Conservation (phyloP, 2,329 filamentous ascomycete species). For the Orbilia quercus region DNA sequence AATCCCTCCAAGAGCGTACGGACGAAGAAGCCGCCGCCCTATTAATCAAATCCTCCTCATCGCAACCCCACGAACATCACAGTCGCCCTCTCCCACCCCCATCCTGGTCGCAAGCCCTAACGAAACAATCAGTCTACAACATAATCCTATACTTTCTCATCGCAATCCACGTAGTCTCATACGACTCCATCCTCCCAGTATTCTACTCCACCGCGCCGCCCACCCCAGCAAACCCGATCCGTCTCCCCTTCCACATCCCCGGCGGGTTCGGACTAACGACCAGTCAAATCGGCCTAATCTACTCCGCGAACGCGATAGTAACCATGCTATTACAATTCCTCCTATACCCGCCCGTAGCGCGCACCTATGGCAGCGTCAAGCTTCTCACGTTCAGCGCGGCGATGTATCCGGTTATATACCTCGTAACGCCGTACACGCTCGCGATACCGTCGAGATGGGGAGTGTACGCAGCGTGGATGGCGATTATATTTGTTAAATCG, state of each 20-base stretch:
- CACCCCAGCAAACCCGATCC: conserved; percentile 66
- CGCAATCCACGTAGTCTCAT: conserved; percentile 83
- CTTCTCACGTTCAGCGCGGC: conserved; percentile 77
- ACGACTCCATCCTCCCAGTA: conserved; percentile 87
- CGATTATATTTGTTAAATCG: conserved; percentile 78
- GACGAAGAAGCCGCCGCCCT: conserved; percentile 63
- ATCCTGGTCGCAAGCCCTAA: conserved; percentile 75
- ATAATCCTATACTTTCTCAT: conserved; percentile 82
- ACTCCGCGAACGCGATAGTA: conserved; percentile 81
- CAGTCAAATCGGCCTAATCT: conserved; percentile 82
- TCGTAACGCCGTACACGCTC: conserved; percentile 79
- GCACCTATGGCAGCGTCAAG: conserved; percentile 76
- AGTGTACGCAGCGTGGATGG: conserved; percentile 71
- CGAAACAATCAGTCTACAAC: conserved; percentile 78
- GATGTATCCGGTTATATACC: conserved; percentile 78
- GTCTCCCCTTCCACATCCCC: conserved; percentile 72
- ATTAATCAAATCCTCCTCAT: conserved; percentile 8
- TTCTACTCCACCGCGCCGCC: conserved; percentile 81
- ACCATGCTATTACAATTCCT: conserved; percentile 88
- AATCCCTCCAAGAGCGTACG: conserved; percentile 58
- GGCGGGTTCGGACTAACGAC: conserved; percentile 82
- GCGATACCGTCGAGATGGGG: conserved; percentile 68
- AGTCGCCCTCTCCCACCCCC: conserved; percentile 61
- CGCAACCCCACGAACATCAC: conserved; percentile 45
- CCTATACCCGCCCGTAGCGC: conserved; percentile 80